These are phyloP conservation scores for Darksidea phi DNA, from an alignment of 495 filamentous ascomycete genomes.

Conservation along the genomic window DNA sequence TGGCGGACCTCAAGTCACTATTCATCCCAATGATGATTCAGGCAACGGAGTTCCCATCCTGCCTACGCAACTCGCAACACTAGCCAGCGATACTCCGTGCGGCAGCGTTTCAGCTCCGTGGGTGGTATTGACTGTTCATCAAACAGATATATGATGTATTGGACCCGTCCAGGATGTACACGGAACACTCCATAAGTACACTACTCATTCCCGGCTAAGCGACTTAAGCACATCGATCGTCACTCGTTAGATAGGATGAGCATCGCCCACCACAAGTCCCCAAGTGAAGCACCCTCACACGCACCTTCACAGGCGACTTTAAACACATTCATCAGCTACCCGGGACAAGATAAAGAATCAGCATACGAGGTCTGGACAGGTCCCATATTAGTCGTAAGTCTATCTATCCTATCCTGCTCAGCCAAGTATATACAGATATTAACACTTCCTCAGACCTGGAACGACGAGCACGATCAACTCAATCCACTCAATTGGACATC, in stretches of 20 bases:
- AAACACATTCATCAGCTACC: no score
- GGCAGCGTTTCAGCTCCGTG: neutral
- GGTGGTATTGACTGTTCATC: neutral
- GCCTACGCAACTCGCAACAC: neutral
- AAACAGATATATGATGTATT: neutral
- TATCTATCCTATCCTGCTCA: neutral
- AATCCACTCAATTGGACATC: conserved; percentile 13
- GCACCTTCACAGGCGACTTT: neutral
- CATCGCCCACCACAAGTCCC: neutral
- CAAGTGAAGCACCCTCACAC: neutral
- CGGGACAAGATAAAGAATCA: no score
- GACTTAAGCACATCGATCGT: neutral
- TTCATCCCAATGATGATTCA: neutral
- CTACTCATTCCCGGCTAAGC: neutral
- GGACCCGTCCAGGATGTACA: neutral
- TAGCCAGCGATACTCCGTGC: neutral
- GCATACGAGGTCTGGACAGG: neutral
- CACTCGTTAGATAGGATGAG: conserved; percentile 1
- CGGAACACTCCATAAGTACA: neutral
- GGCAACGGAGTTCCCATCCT: neutral
- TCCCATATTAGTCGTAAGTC: neutral
- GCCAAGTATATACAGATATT: neutral
- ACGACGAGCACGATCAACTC: conserved; percentile 4
- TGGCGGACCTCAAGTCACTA: neutral
- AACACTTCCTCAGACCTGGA: neutral